phyloP scores from a whole-genome alignment of 2,329 filamentous ascomycete species.

The Fusarium verrucosum region DNA sequence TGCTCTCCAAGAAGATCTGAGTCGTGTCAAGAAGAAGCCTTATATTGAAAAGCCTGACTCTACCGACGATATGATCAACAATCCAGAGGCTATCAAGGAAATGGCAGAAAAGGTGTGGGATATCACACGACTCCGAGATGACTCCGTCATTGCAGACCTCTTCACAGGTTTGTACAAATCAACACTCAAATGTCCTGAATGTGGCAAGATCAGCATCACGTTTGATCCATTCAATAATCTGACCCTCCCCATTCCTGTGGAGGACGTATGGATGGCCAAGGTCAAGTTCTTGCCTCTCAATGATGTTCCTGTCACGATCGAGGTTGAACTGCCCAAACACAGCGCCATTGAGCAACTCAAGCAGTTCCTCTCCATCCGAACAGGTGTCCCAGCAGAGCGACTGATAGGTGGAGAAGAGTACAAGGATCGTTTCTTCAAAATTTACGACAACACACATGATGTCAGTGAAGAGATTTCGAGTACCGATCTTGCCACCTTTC shows the following conservation, averaged over 20 bases:
- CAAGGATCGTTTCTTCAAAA: constrained; percentile 84
- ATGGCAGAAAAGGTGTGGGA: constrained; percentile 91
- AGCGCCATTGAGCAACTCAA: constrained; percentile 75
- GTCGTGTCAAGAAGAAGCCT: constrained; percentile 92
- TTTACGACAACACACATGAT: constrained; percentile 74
- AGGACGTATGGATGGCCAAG: constrained; percentile 79
- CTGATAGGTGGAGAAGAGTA: constrained; percentile 87
- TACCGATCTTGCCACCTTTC: constrained; percentile 73
- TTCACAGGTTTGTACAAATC: constrained; percentile 99
- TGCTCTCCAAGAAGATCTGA: constrained; percentile 93
- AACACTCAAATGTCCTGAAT: constrained; percentile 89
- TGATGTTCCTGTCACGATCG: constrained; percentile 74
- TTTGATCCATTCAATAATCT: constrained; percentile 98
- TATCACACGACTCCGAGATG: constrained; percentile 90
- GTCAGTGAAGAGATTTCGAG: constrained; percentile 76
- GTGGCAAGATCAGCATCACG: constrained; percentile 95
- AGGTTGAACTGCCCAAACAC: constrained; percentile 83
- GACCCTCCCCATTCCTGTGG: constrained; percentile 87
- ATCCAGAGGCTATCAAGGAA: constrained; percentile 79
- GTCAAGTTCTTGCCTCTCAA: constrained; percentile 82
- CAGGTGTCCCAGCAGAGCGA: constrained; percentile 69
- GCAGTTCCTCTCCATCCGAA: constrained; percentile 72
- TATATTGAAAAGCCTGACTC: constrained; percentile 98
- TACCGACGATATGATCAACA: constrained; percentile 91
- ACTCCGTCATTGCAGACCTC: constrained; percentile 93